phyloP scores from a whole-genome alignment of 2,329 filamentous ascomycete species.

The Trichocomaceae sp. region DNA sequence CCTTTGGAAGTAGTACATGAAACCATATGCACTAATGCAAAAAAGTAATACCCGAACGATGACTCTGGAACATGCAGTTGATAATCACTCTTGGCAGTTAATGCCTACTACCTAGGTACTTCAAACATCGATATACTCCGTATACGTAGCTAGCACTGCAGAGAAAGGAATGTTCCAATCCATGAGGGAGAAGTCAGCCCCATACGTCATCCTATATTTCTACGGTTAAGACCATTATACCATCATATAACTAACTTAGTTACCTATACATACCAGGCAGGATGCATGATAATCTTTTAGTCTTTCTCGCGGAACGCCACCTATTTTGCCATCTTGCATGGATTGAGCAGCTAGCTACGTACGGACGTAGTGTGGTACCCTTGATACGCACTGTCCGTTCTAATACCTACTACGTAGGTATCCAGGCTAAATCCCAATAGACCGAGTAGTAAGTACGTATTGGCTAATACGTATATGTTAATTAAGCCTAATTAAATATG shows the following conservation, averaged over 20 bases:
- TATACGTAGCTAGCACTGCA: background rate
- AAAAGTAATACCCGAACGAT: background rate
- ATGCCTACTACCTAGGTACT: background rate
- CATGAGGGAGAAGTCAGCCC: background rate
- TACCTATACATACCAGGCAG: background rate
- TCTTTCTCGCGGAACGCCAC: background rate
- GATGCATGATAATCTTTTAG: background rate
- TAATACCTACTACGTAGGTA: too few species aligned
- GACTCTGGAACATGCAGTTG: background rate
- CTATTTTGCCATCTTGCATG: background rate
- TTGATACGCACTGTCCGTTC: background rate
- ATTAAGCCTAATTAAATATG: background rate
- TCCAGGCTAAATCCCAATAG: too few species aligned
- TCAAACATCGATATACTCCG: background rate
- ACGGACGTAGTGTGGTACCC: too few species aligned
- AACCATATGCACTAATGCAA: background rate
- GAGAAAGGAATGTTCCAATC: background rate
- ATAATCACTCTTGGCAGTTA: background rate
- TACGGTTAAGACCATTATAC: background rate
- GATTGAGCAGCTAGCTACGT: background rate
- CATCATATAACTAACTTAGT: too few species aligned
- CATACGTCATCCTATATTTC: background rate
- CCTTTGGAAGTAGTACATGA: background rate
- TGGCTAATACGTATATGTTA: background rate
- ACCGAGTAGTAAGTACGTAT: background rate